Base-by-base conservation (phyloP, 179 eudicot species). In the Sideroxylon spinosum region DNA sequence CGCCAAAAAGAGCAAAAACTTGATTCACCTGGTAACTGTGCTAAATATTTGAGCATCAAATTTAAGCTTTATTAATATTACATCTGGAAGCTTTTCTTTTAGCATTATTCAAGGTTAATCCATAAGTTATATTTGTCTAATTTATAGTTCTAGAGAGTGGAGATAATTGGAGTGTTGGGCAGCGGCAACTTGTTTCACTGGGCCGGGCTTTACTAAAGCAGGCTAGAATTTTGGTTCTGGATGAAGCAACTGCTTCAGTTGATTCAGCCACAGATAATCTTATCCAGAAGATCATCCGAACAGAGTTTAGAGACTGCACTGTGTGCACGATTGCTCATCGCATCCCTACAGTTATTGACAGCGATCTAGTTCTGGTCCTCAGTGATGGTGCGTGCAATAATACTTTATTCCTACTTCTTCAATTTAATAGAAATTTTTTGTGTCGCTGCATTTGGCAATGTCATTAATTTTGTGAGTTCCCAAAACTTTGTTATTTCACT, bases 81-180 rank as follows among this genome's bases (percentile, higher is more conserved):
- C 53, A 50, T 29, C 19, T 37, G 9, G 52, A 74, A 46, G 17
- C 28, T 59, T 74, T 59, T 25, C 28, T 57, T 2, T 32, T 22
- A 32, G 19, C 28, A 16, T 74, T 74, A 16, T 66, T n/a, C 29
- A 13, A 9, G 59, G 20, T 10, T 11, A n/a, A 20, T 57, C 12
- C 4, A 37, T 20, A 57, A 32, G 26, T 9, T 37, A 50, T 74
- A n/a, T 37, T 37, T 74, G 50, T 59, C 53, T 59, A 73, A 53
- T 28, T 74, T 71, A 76, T 79, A 95, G 99, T 95, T 84, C 81
- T 92, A 72, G 99, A 96, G 83, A 91, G 88, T 81, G 99, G 99
- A 78, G 99, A 96, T 55, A 96, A 96, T 81, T 96, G 99, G 99
- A 96, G 99, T 81, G 91, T 96, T 75, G 99, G 99, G 23, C 99